Percentiles rank a stretch among this genome's conserved stretches.
phyloP scores from a whole-genome alignment of 257 asterid species.

The Salvia miltiorrhiza region DNA sequence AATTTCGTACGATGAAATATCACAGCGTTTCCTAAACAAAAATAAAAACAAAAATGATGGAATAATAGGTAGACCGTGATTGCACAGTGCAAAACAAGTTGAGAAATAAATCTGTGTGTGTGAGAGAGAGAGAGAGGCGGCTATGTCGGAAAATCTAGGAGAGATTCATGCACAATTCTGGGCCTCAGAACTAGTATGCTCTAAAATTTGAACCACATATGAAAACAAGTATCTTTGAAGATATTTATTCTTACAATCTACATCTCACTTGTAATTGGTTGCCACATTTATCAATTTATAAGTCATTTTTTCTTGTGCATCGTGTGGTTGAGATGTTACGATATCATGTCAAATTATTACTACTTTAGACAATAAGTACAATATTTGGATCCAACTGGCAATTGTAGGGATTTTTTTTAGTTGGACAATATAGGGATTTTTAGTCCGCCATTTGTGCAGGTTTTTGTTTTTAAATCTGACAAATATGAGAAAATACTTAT shows the following conservation, averaged over 20 bases:
- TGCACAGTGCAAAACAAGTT: not conserved
- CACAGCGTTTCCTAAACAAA: not conserved
- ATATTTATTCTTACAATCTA: slow-evolving; percentile 9
- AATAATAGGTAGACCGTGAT: not conserved
- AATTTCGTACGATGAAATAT: not conserved
- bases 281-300: not conserved
- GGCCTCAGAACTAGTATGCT: slow-evolving; percentile 15
- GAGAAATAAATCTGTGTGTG: not conserved
- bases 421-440: no score
- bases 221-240: not conserved
- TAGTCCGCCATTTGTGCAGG: not conserved
- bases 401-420: no score
- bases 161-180: not conserved
- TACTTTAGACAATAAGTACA: not conserved
- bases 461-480: no score
- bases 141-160: not conserved
- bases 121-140: not conserved
- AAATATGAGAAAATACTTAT: no score
- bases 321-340: not conserved
- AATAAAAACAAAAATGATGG: not conserved
- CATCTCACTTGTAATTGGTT: not conserved
- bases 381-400: not conserved
- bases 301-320: not conserved
- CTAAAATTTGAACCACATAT: slow-evolving; percentile 2
- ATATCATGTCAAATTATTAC: not conserved